phyloP scores from a whole-genome alignment of 83 land plant species.

The Thuja plicata region DNA sequence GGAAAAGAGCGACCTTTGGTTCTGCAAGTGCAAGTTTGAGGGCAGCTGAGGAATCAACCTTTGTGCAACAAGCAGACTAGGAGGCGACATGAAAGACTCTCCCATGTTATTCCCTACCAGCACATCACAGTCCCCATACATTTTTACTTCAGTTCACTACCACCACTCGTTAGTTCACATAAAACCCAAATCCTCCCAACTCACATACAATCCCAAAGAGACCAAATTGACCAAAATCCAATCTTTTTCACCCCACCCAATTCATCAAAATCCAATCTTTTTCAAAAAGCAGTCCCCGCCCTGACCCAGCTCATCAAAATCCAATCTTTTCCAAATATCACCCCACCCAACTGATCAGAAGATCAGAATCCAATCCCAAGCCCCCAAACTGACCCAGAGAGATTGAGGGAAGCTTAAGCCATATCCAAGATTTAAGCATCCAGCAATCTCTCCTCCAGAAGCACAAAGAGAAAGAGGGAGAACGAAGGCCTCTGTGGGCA shows the following conservation, averaged over 20 bases:
- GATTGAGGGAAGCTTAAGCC: not conserved
- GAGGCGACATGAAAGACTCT: not conserved
- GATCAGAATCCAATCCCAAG: no score
- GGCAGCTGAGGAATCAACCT: conserved; percentile 2
- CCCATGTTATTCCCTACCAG: conserved; percentile 7
- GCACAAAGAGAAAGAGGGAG: conserved; percentile 13
- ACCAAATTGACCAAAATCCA: no score
- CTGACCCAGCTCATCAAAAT: no score
- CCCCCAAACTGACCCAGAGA: not conserved
- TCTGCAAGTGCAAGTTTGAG: not conserved
- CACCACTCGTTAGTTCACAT: not conserved
- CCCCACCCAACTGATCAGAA: no score
- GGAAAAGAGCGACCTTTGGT: not conserved
- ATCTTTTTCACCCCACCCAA: not conserved
- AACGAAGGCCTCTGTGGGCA: conserved; percentile 6
- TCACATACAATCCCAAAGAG: not conserved
- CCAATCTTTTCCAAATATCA: not conserved
- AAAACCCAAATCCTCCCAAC: not conserved
- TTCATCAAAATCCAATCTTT: no score
- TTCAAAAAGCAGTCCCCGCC: no score
- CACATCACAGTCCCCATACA: conserved; percentile 13
- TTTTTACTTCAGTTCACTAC: not conserved
- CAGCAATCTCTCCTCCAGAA: not conserved
- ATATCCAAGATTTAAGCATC: not conserved
- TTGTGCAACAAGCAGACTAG: not conserved